Evolutionary conservation across 202 grass and related monocot species (phyloP), one percentile per base, ranked within the genome.

Genomic region (Alloteropsis angusta): DNA sequence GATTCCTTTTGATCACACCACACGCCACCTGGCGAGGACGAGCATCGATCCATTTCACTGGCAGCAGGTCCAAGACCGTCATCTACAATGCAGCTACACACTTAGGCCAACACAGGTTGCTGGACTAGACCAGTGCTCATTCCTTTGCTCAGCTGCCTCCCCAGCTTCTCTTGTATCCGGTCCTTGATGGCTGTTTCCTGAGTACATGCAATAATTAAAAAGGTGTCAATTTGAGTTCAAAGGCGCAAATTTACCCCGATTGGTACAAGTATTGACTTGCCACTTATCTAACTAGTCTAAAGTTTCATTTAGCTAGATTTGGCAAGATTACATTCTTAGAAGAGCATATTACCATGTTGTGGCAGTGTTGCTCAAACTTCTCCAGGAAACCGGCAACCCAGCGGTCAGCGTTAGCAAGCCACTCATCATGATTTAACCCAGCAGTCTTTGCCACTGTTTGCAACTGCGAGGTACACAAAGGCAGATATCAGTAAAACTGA

Each of bases 111-210:
- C 46, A 95, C 58, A 0, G 75, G 81, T 74, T 91, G 85, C 79
- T 60, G 72, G 32, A 84, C 52, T 44, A 95, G 63, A 30, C 87
- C 50, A 21, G 34, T 32, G 8, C 50, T 69, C 62, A 82, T 88
- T 55, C 89, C 95, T 90, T 84, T 98, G 85, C 87, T 80, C 3
- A 65, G 21, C 75, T 95, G 92, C 26, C 81, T 91, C 58, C 84
- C 81, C 53, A 98, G 77, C 80, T 9, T 94, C 81, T 92, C 95
- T 70, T 95, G 92, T 85, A 98, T 98, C 71, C 89, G 82, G 78
- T 77, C 92, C 86, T 95, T 98, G 82, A 98, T 95, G 35, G 92
- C 96, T 17, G 96, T 98, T 90, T 98, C 90, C 96, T 98, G 85
- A 19, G 11, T 55, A 44, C 1, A 30, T 30, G 28, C 28, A 75